A percentile compares a stretch with the other conserved stretches of the same genome.
Conservation (phyloP, 306 rosid species). For the Fragaria nilgerrensis region DNA sequence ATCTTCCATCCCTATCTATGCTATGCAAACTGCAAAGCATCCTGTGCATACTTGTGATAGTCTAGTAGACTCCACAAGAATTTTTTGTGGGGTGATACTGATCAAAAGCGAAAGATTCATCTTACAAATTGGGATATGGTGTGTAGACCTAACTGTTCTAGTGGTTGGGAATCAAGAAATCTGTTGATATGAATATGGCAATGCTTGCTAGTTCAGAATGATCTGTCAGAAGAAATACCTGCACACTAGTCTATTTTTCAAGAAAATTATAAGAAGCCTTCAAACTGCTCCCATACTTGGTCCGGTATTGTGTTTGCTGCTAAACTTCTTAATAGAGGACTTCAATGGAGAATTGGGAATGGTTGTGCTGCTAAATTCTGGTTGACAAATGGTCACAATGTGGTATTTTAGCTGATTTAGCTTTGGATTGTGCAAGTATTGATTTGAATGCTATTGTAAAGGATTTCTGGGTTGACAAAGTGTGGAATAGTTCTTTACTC, state of each 20-base stretch:
- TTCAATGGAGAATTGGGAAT: background rate
- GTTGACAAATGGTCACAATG: background rate
- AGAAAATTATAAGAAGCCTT: background rate
- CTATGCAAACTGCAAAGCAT: background rate
- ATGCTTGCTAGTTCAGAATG: background rate
- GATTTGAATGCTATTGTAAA: too few relatives aligned
- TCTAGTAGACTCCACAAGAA: background rate
- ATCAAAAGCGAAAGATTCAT: background rate
- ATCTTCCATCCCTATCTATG: background rate
- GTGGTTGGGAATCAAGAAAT: background rate
- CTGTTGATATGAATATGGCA: background rate
- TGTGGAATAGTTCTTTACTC: background rate
- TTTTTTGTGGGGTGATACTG: background rate
- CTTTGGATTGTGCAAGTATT: background rate
- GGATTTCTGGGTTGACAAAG: too few relatives aligned
- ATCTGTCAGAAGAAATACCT: background rate
- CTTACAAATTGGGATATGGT: background rate
- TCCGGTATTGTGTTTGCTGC: background rate
- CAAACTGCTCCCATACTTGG: background rate
- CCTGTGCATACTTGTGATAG: background rate
- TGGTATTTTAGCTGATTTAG: background rate
- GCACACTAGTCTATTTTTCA: background rate
- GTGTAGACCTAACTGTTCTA: background rate
- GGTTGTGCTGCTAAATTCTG: background rate
- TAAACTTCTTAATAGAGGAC: background rate